Conservation (phyloP, 2,329 filamentous ascomycete species). For the Neofusicoccum sp. region DNA sequence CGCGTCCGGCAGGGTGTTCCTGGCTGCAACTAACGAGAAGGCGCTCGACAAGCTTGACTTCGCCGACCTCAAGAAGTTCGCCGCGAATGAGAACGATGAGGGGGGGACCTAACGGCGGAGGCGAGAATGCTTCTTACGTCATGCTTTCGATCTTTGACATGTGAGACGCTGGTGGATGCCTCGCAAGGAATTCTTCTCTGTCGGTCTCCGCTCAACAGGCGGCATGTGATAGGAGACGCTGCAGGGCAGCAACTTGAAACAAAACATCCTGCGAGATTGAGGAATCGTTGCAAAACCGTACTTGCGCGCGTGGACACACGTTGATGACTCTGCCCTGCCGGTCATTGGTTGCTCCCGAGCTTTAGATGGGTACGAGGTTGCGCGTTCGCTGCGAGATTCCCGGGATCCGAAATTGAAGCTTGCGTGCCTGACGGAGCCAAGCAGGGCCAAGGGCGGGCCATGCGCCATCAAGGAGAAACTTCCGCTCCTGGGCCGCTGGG, state of each 20-base stretch:
- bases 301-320: too few relatives aligned
- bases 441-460: not conserved
- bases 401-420: not conserved
- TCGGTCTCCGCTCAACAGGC: not conserved
- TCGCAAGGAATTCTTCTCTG: not conserved
- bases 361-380: not conserved
- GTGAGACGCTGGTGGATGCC: too few relatives aligned
- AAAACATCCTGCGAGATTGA: too few relatives aligned
- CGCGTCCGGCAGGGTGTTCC: slow-evolving; percentile 38
- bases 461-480: not conserved
- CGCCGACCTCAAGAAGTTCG: slow-evolving; percentile 52
- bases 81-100: slow-evolving; percentile 38
- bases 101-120: not conserved
- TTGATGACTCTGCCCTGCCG: not conserved
- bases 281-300: too few relatives aligned
- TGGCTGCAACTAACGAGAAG: slow-evolving; percentile 54
- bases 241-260: too few relatives aligned
- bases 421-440: not conserved
- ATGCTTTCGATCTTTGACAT: not conserved
- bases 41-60: slow-evolving; percentile 49
- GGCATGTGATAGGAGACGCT: too few relatives aligned
- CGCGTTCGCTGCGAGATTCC: not conserved
- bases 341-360: not conserved
- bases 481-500: not conserved
- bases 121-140: not conserved